Base-by-base conservation (phyloP, 805 yeast species). In the Phaffomyces thermotolerans region DNA sequence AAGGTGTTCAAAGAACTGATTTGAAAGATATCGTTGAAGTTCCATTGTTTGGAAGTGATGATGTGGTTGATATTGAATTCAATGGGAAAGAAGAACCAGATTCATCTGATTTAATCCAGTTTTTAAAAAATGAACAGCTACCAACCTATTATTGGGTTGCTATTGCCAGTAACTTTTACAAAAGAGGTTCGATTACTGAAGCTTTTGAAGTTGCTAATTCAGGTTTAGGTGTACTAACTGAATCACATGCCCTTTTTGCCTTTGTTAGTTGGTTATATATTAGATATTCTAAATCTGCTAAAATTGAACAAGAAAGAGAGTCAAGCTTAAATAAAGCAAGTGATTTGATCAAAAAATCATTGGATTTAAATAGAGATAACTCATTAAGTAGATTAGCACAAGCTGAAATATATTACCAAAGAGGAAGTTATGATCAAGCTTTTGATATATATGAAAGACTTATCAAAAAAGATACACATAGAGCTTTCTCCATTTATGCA, bases 51-150 rank as follows among this genome's bases (percentile, higher is more conserved):
- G 83, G 75, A 44, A 80, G 81, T 45, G 85, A 83, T 54, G 95
- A 89, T 65, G 84, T 87, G 48, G 96, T 91, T 50, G 83, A 87
- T 41, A 77, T 93, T 52, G 91, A 89, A 56, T 72, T 84, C 47
- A 79, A 80, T 31, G 98, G 91, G 57, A n/a, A 17, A 31, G 29
- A 27, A 10, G 70, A 89, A 44, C 95, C 96, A 5, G 96, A 91
- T 60, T 86, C 96, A 5, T 73, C 78, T 37, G 98, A 93, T 57
- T 71, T 93, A 49, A 79, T 84, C 51, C 75, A 78, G 24, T 74
- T 91, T 49, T 68, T 93, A 49, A 83, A 84, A 49, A 86, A 84
- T 51, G 98, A 93, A 65, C 77, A 76, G 44, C 81, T 91, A 40
- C 79, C 76, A 20, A 70, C 75, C 43, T 80, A 81, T 57, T 86